These are phyloP conservation scores for Phanerochaete sordida DNA, from an alignment of 768 basidiomycete species.

Conservation along the genomic window DNA sequence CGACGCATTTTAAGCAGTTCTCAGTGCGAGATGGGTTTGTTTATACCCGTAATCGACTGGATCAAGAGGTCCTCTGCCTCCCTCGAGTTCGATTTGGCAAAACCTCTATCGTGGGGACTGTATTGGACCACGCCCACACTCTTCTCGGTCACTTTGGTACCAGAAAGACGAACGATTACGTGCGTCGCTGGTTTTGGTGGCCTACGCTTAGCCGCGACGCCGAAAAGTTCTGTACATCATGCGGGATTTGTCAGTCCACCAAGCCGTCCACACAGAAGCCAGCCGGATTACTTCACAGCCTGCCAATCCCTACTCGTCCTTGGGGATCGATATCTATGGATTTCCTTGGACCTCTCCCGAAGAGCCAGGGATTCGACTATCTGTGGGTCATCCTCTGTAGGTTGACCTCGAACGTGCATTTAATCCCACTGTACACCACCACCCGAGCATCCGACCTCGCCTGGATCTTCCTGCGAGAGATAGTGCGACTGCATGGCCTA, in stretches of 20 bases:
- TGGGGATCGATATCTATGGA: conserved; percentile 39
- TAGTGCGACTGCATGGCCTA: conserved; percentile 22
- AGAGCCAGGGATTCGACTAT: conserved; percentile 22
- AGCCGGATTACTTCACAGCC: conserved; percentile 12
- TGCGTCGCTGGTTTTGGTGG: conserved; percentile 36
- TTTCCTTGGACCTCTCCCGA: conserved; percentile 34
- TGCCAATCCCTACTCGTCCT: conserved; percentile 28
- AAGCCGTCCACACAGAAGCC: background rate
- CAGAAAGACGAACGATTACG: conserved; percentile 26
- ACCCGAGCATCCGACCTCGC: conserved; percentile 17
- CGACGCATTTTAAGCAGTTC: too few relatives aligned
- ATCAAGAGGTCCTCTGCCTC: background rate
- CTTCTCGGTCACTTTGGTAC: conserved; percentile 30
- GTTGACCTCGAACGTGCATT: conserved; percentile 20
- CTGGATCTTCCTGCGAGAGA: conserved; percentile 11
- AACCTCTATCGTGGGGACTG: conserved; percentile 11
- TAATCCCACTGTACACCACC: conserved; percentile 12
- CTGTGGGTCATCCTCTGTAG: conserved; percentile 23
- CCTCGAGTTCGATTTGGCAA: background rate
- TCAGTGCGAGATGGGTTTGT: too few relatives aligned
- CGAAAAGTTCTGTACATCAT: conserved; percentile 13
- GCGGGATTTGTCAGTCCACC: background rate
- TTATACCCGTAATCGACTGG: too few relatives aligned
- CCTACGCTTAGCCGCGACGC: conserved; percentile 15
- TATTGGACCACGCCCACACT: conserved; percentile 27